A percentile compares a stretch with the other conserved stretches of the same genome.
phyloP scores from a whole-genome alignment of 2,329 filamentous ascomycete genomes.

The Ambrosiella cleistominuta region DNA sequence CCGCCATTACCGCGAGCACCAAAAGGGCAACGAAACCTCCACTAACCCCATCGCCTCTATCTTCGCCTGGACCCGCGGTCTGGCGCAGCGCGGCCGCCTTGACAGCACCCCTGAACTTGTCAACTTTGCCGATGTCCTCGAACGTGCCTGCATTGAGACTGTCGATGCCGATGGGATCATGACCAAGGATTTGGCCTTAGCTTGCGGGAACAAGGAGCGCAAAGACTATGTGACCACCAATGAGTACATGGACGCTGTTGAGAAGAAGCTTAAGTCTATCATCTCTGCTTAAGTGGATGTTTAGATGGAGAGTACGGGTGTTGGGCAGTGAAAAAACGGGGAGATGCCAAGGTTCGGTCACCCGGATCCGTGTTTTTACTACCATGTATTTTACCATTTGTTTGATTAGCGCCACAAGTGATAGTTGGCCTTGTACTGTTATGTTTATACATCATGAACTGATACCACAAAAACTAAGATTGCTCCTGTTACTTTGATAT shows the following conservation, averaged over 20 bases:
- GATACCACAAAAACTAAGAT: background rate
- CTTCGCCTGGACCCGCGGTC: conserved; percentile 94
- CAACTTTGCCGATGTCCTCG: conserved; percentile 76
- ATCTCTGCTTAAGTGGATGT: conserved; percentile 23
- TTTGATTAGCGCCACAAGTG: background rate
- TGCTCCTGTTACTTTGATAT: background rate
- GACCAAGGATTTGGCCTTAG: conserved; percentile 97
- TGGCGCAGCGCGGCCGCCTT: conserved; percentile 81
- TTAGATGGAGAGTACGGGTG: background rate
- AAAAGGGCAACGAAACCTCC: conserved; percentile 91
- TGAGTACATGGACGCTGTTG: conserved; percentile 84
- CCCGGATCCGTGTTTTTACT: conserved; percentile 11
- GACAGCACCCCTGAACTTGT: conserved; percentile 86
- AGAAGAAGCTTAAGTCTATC: conserved; percentile 67
- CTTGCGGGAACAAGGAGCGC: conserved; percentile 72
- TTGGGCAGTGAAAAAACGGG: background rate
- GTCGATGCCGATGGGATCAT: conserved; percentile 90
- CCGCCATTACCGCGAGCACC: conserved; percentile 95
- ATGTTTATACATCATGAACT: background rate
- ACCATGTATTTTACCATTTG: background rate
- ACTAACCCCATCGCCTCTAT: conserved; percentile 98
- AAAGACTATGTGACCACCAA: conserved; percentile 79
- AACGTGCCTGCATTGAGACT: conserved; percentile 85
- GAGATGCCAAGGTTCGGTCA: background rate
- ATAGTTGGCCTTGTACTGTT: background rate